Conservation (phyloP, 441 rosid genomes). For the Raphanus hybrid region DNA sequence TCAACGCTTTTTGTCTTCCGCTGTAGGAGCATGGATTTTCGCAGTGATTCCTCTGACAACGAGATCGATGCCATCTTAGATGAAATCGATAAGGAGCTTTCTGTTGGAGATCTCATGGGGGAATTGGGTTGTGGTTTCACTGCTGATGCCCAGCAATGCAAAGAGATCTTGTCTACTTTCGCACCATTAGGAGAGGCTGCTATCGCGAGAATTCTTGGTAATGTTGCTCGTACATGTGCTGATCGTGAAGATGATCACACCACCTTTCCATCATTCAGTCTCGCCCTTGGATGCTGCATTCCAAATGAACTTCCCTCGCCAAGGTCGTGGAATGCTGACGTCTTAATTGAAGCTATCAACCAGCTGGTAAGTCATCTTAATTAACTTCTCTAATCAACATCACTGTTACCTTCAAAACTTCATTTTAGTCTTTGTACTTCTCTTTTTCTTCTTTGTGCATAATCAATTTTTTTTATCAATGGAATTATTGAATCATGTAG, state of each 20-base stretch:
- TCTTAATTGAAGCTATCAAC: conserved; percentile 76
- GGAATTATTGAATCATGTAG: background rate
- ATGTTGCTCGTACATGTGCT: conserved; percentile 55
- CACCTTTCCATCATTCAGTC: conserved; percentile 67
- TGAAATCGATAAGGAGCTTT: conserved; percentile 84
- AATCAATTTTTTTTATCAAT: too few relatives aligned
- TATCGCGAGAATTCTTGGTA: conserved; percentile 73
- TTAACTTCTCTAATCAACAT: conserved; percentile 2
- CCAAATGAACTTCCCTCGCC: conserved; percentile 59
- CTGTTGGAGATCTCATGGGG: conserved; percentile 77
- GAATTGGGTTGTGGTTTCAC: conserved; percentile 96
- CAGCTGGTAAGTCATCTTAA: conserved; percentile 63
- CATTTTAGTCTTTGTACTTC: conserved; percentile 10
- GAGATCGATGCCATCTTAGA: conserved; percentile 83
- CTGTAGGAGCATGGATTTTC: conserved; percentile 59
- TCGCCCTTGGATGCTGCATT: conserved; percentile 72
- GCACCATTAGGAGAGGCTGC: conserved; percentile 73
- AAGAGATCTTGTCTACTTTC: conserved; percentile 77
- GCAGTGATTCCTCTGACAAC: conserved; percentile 55
- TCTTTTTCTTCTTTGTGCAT: background rate
- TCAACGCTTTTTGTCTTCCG: conserved; percentile 23
- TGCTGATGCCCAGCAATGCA: conserved; percentile 71
- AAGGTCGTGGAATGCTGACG: conserved; percentile 81
- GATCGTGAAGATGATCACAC: conserved; percentile 75
- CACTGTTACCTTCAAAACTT: conserved; percentile 14